Percentiles rank a stretch among this genome's conserved stretches.
phyloP scores from a whole-genome alignment of 345 rosid species.

The Camelina hispida region DNA sequence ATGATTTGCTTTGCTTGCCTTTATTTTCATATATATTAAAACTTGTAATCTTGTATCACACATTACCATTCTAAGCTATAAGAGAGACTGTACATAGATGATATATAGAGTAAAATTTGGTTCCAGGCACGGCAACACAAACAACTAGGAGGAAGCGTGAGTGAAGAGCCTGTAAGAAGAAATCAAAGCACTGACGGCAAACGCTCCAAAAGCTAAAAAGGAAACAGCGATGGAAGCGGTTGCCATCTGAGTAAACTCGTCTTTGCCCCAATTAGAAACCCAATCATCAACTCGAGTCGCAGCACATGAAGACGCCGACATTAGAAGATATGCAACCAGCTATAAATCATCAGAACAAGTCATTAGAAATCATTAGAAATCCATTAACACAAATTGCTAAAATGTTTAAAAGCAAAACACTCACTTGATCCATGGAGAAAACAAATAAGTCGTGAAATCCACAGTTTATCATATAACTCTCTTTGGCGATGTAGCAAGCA shows the following conservation, averaged over 20 bases:
- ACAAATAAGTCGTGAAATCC: conserved; percentile 58
- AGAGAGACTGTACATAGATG: conserved; percentile 39
- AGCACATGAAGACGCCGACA: conserved; percentile 90
- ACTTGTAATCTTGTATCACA: conserved; percentile 24
- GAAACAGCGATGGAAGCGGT: conserved; percentile 84
- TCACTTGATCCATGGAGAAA: conserved; percentile 95
- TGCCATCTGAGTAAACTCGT: conserved; percentile 92
- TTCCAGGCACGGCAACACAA: neutral
- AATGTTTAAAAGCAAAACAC: conserved; percentile 6
- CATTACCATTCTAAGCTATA: conserved; percentile 32
- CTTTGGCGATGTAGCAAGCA: conserved; percentile 57
- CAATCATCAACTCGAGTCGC: conserved; percentile 94
- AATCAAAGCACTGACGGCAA: conserved; percentile 75
- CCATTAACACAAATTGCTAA: neutral
- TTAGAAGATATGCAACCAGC: conserved; percentile 84
- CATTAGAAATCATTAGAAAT: conserved; percentile 35
- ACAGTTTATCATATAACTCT: conserved; percentile 58
- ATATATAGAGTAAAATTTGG: neutral
- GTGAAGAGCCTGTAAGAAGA: conserved; percentile 76
- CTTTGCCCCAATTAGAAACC: conserved; percentile 99
- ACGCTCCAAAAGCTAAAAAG: conserved; percentile 77
- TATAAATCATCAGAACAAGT: conserved; percentile 29
- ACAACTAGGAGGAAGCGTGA: conserved; percentile 44
- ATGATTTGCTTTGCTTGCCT: conserved; percentile 20
- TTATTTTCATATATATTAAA: conserved; percentile 20